phyloP scores from a whole-genome alignment of 257 asterid species.

The Nicotiana tabacum region DNA sequence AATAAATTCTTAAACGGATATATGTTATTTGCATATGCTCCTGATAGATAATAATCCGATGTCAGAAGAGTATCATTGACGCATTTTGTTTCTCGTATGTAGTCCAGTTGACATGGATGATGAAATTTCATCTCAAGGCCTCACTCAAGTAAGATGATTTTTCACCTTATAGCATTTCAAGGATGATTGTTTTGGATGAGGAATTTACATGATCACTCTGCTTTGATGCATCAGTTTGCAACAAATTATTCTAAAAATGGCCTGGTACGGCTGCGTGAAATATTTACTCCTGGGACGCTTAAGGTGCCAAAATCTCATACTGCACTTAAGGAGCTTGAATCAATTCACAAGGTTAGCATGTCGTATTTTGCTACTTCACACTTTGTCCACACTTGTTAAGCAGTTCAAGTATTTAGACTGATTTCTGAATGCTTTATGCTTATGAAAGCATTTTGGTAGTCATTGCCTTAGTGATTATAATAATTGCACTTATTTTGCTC shows the following conservation, averaged over 20 bases:
- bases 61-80: neutral
- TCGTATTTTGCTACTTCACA: neutral
- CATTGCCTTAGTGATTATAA: neutral
- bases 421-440: neutral
- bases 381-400: neutral
- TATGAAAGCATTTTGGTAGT: neutral
- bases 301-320: slow-evolving; percentile 65
- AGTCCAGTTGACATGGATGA: slow-evolving; percentile 90
- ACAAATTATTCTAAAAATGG: slow-evolving; percentile 55
- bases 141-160: slow-evolving; percentile 58
- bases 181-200: neutral
- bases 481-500: neutral
- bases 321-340: slow-evolving; percentile 89
- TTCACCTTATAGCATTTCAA: slow-evolving; percentile 1
- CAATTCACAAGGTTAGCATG: slow-evolving; percentile 83
- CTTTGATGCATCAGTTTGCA: slow-evolving; percentile 61
- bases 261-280: slow-evolving; percentile 72
- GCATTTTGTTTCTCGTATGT: slow-evolving; percentile 21
- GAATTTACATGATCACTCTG: slow-evolving; percentile 5
- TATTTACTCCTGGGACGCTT: slow-evolving; percentile 82
- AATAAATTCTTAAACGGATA: too few species aligned
- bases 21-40: too few species aligned
- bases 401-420: neutral
- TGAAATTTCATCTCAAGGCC: slow-evolving; percentile 87
- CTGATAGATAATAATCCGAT: too few species aligned